Base-by-base conservation (phyloP, 805 yeast genomes). In the Yueomyces sp. region DNA sequence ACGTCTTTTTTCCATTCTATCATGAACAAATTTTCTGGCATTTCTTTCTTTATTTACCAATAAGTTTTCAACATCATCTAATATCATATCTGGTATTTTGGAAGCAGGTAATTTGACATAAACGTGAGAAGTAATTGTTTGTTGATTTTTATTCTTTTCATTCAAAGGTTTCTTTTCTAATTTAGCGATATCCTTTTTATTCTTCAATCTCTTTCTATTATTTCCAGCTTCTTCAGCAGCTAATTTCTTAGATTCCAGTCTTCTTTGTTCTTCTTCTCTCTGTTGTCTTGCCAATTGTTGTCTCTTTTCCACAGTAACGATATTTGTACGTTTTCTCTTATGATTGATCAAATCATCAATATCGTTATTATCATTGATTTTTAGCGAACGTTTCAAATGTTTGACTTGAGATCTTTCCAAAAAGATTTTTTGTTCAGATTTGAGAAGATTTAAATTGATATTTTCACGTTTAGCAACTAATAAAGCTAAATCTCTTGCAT, bases 11-110 rank as follows among this genome's bases (percentile, higher is more conserved):
- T 76, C 76, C 62, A 90, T 70, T 59, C 85, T 84, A 52, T 85
- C 95, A 49, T 79, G 76, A 41, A 92, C 95, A n/a, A 85, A 94
- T 44, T 79, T 74, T 48, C 79, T 79, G 48, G 88, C 80, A 5
- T 85, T 81, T 44, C 73, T 79, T 47, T 85, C 81, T 62, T 86
- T 85, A 49, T 80, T 88, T 40, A 75, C 69, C 41, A 84, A 64
- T 27, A 86, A 78, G 40, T 77, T 73, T 44, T 83, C 84, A 8
- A 87, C 88, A 4, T 95, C 85, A 28, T 83, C 80, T 47, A 90
- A 68, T 40, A 86, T 94, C 72, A 88, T 73, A 62, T 90, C 96
- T 12, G 97, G 96, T 49, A 90, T 84, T 62, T 86, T 85, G 2
- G 95, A 83, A 36, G 92, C 81, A 3, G 96, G 95, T 37, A 86